phyloP scores from a whole-genome alignment of 305 asterid species.

The Ruellia speciosa region DNA sequence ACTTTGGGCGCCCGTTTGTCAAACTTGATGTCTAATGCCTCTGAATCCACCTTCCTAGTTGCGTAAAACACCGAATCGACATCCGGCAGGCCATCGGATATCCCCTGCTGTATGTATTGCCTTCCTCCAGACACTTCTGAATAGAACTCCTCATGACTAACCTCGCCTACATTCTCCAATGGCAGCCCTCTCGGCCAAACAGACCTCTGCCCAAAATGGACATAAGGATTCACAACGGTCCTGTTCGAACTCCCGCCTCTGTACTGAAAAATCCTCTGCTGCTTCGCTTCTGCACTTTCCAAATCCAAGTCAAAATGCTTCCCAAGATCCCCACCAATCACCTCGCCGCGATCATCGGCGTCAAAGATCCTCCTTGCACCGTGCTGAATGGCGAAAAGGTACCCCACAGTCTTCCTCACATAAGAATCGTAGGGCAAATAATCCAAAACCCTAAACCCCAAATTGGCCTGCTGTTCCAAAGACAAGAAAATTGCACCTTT shows the following conservation, averaged over 20 bases:
- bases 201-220: conserved; percentile 73
- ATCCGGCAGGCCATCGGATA: conserved; percentile 71
- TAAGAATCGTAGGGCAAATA: conserved; percentile 66
- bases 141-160: conserved; percentile 61
- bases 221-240: conserved; percentile 62
- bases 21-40: conserved; percentile 49
- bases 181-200: conserved; percentile 88
- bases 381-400: conserved; percentile 69
- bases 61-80: conserved; percentile 67
- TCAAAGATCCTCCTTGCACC: conserved; percentile 66
- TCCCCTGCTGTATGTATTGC: conserved; percentile 73
- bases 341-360: conserved; percentile 62
- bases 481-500: conserved; percentile 52
- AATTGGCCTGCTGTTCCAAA: conserved; percentile 58
- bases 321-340: conserved; percentile 55
- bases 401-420: conserved; percentile 65
- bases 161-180: conserved; percentile 66
- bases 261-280: conserved; percentile 57
- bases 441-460: conserved; percentile 64
- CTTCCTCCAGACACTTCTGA: conserved; percentile 59
- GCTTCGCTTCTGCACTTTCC: conserved; percentile 46
- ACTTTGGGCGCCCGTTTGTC: conserved; percentile 69
- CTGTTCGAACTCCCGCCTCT: conserved; percentile 46
- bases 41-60: conserved; percentile 55
- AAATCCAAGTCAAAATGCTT: conserved; percentile 69